Evolutionary conservation across 1,284 basidiomycete genomes (phyloP).

Genomic region (Stygiomarasmius scandens): DNA sequence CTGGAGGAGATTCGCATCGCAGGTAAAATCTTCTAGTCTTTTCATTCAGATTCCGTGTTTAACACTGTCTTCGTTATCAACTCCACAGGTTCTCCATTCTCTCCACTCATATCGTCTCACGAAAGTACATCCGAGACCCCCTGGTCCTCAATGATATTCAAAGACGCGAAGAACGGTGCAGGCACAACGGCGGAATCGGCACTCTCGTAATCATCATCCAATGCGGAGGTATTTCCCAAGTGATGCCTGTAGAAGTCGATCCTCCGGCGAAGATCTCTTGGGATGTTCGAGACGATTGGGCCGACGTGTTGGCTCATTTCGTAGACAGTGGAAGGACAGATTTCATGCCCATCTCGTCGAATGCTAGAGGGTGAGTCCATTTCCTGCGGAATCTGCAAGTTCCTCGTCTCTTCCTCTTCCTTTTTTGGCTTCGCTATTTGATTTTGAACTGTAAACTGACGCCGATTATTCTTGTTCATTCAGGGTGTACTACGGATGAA

Average conservation of each 20-base stretch:
- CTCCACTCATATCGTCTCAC: conserved; percentile 68
- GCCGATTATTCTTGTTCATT: neutral
- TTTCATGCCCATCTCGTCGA: conserved; percentile 78
- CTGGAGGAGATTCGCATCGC: conserved; percentile 57
- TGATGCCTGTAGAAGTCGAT: conserved; percentile 83
- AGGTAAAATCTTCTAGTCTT: conserved; percentile 58
- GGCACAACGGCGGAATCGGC: conserved; percentile 71
- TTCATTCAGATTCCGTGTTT: neutral
- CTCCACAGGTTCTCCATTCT: conserved; percentile 62
- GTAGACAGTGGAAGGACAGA: conserved; percentile 73
- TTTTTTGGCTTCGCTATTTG: neutral
- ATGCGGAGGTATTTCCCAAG: conserved; percentile 71
- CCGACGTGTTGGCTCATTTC: conserved; percentile 64
- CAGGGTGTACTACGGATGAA: neutral
- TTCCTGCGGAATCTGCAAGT: neutral
- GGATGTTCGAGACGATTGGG: conserved; percentile 75
- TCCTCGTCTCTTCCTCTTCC: neutral
- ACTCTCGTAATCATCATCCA: conserved; percentile 73
- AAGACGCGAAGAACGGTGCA: conserved; percentile 75
- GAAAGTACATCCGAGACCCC: conserved; percentile 70
- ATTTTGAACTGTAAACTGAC: neutral
- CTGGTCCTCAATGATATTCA: conserved; percentile 74
- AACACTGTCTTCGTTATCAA: conserved; percentile 17
- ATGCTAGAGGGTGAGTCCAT: conserved; percentile 63
- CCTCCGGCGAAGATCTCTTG: conserved; percentile 71